phyloP scores from a whole-genome alignment of 2,329 filamentous ascomycete species.

The Alternaria dauci region DNA sequence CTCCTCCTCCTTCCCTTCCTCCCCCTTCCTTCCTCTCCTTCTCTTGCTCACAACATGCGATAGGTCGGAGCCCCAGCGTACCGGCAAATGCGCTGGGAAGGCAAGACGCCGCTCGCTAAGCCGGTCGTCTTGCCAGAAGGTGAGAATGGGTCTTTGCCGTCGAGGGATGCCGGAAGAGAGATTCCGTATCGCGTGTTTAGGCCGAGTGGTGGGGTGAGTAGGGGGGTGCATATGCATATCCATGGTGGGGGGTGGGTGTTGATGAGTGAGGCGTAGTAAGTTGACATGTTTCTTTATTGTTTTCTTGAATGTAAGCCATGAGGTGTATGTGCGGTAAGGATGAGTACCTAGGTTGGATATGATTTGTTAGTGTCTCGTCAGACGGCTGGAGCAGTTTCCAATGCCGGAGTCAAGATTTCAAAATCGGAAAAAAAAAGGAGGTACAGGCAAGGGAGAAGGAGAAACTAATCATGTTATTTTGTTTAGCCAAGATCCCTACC shows the following conservation, averaged over 20 bases:
- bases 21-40: not conserved
- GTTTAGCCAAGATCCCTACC: conserved; percentile 56
- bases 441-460: not conserved
- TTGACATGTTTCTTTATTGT: not conserved
- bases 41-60: not conserved
- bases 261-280: conserved; percentile 47
- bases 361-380: no score
- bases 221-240: conserved; percentile 63
- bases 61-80: conserved; percentile 64
- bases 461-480: not conserved
- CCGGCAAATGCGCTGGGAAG: conserved; percentile 62
- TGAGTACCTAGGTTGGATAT: no score
- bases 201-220: conserved; percentile 57
- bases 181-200: conserved; percentile 64
- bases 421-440: not conserved
- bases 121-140: conserved; percentile 58
- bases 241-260: conserved; percentile 63
- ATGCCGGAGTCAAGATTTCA: no score
- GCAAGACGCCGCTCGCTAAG: conserved; percentile 61
- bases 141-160: conserved; percentile 60
- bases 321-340: no score
- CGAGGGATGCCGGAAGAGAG: conserved; percentile 58
- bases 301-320: no score
- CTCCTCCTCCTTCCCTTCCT: not conserved
- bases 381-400: no score